Conservation (phyloP, 2,329 filamentous ascomycete genomes). For the Fusarium sp. region DNA sequence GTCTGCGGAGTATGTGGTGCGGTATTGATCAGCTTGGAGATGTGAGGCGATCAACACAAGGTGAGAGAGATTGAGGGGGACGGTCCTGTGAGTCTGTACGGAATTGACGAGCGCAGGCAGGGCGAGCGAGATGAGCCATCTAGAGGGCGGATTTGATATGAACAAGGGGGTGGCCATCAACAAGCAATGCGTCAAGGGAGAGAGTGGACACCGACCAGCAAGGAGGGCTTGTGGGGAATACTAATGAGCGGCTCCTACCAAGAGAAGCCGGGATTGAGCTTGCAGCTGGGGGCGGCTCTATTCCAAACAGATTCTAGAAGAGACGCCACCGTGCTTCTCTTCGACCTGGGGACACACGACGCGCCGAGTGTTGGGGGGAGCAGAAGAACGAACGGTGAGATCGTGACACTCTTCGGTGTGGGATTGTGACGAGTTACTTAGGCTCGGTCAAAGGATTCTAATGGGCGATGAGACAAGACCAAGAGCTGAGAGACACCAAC, state of each 20-base stretch:
- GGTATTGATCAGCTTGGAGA: neutral
- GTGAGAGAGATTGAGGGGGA: slow-evolving; percentile 5
- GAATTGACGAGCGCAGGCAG: slow-evolving; percentile 31
- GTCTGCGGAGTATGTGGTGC: slow-evolving; percentile 19
- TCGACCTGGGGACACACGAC: slow-evolving; percentile 4
- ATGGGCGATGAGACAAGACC: slow-evolving; percentile 34
- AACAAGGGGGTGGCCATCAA: slow-evolving; percentile 28
- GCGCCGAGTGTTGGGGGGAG: slow-evolving; percentile 7
- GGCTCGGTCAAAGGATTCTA: slow-evolving; percentile 29
- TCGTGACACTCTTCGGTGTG: slow-evolving; percentile 36
- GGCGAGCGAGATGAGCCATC: slow-evolving; percentile 41
- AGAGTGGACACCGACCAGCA: slow-evolving; percentile 16
- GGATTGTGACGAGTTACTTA: slow-evolving; percentile 36
- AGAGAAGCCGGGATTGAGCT: slow-evolving; percentile 32
- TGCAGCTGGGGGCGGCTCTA: slow-evolving; percentile 34
- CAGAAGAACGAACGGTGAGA: slow-evolving; percentile 34
- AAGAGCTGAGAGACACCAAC: slow-evolving; percentile 22
- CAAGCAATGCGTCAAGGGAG: slow-evolving; percentile 31
- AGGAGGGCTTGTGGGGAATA: slow-evolving; percentile 41
- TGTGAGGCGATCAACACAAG: slow-evolving; percentile 16
- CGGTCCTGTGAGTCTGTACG: slow-evolving; percentile 8
- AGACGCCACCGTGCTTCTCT: slow-evolving; percentile 33
- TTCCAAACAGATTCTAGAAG: slow-evolving; percentile 47
- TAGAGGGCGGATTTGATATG: slow-evolving; percentile 40
- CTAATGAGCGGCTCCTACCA: slow-evolving; percentile 29